These are phyloP conservation scores for Syzygium malaccense DNA, from an alignment of 441 rosid genomes.

Conservation along the genomic window DNA sequence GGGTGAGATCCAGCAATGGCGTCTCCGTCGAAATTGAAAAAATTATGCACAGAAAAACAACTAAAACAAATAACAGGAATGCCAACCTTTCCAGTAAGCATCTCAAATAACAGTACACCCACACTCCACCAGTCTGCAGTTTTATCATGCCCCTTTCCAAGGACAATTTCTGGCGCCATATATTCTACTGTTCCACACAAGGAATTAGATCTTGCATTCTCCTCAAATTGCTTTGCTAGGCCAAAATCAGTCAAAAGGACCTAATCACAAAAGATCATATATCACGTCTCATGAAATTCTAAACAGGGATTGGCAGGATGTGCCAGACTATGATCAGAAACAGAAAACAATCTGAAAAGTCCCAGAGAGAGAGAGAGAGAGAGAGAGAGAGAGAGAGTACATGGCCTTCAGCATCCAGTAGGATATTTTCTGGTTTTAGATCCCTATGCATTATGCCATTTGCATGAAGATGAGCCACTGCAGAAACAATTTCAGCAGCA, in stretches of 20 bases:
- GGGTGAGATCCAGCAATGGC: background rate
- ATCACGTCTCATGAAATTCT: background rate
- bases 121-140: slow-evolving; percentile 99
- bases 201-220: slow-evolving; percentile 83
- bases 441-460: slow-evolving; percentile 98
- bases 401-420: slow-evolving; percentile 82
- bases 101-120: slow-evolving; percentile 80
- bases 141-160: slow-evolving; percentile 89
- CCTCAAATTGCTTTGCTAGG: slow-evolving; percentile 80
- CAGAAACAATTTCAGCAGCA: slow-evolving; percentile 89
- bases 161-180: slow-evolving; percentile 89
- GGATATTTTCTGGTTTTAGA: slow-evolving; percentile 93
- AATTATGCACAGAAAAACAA: background rate
- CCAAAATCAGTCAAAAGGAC: slow-evolving; percentile 89
- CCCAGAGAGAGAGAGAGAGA: slow-evolving; percentile 4
- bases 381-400: slow-evolving; percentile 31
- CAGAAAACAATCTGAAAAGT: background rate
- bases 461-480: slow-evolving; percentile 86
- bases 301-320: background rate
- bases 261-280: slow-evolving; percentile 13
- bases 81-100: slow-evolving; percentile 89
- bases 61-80: background rate
- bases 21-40: background rate
- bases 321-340: background rate
- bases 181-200: slow-evolving; percentile 92